phyloP scores from a whole-genome alignment of 2,329 filamentous ascomycete genomes.

The Sporothrix brasiliensis region DNA sequence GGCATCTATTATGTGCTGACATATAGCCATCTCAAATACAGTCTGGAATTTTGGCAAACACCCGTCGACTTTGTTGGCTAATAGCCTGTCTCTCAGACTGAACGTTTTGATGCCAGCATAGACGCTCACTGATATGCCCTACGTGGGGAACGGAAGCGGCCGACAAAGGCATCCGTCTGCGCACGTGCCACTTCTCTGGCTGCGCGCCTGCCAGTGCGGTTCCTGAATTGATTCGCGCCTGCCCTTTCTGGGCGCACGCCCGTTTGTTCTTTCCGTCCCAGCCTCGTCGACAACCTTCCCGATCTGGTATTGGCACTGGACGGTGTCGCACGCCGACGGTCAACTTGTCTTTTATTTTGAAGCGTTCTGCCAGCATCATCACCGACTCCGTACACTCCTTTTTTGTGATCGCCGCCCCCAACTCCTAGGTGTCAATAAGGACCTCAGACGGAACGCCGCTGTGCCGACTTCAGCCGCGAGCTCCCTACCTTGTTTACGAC shows the following conservation, averaged over 20 bases:
- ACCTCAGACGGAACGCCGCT: neutral
- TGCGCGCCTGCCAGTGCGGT: neutral
- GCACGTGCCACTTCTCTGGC: conserved; percentile 10
- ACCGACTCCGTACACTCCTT: neutral
- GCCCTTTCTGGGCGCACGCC: neutral
- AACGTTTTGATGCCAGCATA: neutral
- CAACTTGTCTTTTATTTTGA: neutral
- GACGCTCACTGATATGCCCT: neutral
- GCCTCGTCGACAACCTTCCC: conserved; percentile 4
- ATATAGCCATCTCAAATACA: neutral
- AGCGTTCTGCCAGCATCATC: neutral
- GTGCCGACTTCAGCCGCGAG: conserved; percentile 13
- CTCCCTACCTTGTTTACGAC: neutral
- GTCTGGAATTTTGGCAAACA: neutral
- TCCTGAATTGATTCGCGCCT: conserved; percentile 11
- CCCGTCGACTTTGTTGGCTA: neutral
- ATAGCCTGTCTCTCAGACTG: neutral
- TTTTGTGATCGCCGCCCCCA: too few species aligned
- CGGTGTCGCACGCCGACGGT: neutral
- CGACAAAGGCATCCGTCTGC: conserved; percentile 6
- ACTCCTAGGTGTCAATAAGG: too few species aligned
- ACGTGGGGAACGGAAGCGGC: neutral
- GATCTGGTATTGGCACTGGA: neutral
- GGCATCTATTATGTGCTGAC: neutral
- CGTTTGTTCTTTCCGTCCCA: neutral